Conservation (phyloP, 2,329 filamentous ascomycete species). For the Albifimbria verrucaria region DNA sequence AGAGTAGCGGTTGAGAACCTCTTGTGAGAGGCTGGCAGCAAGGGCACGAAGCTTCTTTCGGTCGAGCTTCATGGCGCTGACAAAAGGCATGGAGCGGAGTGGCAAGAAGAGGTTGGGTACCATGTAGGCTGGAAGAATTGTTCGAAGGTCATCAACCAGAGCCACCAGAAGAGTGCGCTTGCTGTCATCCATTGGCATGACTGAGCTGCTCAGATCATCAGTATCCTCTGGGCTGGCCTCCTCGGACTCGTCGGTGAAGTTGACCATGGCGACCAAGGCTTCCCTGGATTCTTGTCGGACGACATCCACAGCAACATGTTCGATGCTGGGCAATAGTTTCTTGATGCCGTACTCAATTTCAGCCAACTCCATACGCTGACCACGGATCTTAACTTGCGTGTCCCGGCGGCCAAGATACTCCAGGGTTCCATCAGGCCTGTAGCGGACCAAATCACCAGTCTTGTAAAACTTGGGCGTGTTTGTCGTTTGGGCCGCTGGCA, state of each 20-base stretch:
- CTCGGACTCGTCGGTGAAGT: neutral
- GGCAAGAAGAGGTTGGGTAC: constrained; percentile 11
- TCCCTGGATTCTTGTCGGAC: constrained; percentile 38
- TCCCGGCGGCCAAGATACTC: constrained; percentile 39
- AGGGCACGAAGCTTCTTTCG: constrained; percentile 3
- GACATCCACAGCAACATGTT: constrained; percentile 31
- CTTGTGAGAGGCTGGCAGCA: constrained; percentile 1
- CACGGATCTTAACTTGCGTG: constrained; percentile 41
- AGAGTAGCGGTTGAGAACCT: constrained; percentile 2
- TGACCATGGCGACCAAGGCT: constrained; percentile 39
- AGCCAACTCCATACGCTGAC: constrained; percentile 43
- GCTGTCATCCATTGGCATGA: neutral
- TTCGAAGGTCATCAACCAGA: constrained; percentile 9
- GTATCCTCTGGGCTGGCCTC: too few species aligned
- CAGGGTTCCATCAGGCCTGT: constrained; percentile 28
- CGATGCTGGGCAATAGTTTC: neutral
- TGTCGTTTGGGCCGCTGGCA: constrained; percentile 10
- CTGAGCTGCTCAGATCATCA: neutral
- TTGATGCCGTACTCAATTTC: constrained; percentile 11
- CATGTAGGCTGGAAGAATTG: constrained; percentile 12
- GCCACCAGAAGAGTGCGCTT: neutral
- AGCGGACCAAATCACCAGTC: constrained; percentile 7
- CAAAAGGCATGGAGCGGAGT: constrained; percentile 10
- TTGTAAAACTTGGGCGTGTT: constrained; percentile 4
- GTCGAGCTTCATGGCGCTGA: constrained; percentile 13